These are phyloP conservation scores for Cercospora beticola DNA, from an alignment of 2,329 filamentous ascomycete genomes.

Conservation along the genomic window DNA sequence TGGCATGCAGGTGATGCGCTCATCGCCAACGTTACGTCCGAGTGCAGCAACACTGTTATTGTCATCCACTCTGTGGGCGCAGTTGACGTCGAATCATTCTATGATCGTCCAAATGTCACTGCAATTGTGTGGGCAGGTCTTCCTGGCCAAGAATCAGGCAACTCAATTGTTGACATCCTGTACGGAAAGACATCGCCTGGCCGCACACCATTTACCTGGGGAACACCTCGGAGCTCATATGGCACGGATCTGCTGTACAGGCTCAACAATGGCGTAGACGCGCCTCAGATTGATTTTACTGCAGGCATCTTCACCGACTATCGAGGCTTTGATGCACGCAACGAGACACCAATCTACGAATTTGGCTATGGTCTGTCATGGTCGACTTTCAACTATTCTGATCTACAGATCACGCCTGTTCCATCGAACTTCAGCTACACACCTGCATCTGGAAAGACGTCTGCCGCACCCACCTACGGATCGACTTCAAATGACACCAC, in stretches of 20 bases:
- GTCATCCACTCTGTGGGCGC: conserved; percentile 34
- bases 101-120: conserved; percentile 36
- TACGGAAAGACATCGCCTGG: conserved; percentile 35
- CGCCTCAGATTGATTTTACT: conserved; percentile 48
- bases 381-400: conserved; percentile 45
- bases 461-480: not conserved
- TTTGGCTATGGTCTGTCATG: conserved; percentile 49
- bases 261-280: conserved; percentile 34
- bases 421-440: conserved; percentile 51
- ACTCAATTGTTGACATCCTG: conserved; percentile 31
- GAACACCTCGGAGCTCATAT: not conserved
- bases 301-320: conserved; percentile 49
- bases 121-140: conserved; percentile 34
- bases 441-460: not conserved
- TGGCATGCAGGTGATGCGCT: conserved; percentile 28
- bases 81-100: conserved; percentile 32
- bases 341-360: conserved; percentile 43
- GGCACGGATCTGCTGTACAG: conserved; percentile 28
- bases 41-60: conserved; percentile 36
- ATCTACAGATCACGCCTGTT: conserved; percentile 41
- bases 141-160: conserved; percentile 35
- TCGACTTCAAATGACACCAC: not conserved
- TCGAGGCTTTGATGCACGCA: conserved; percentile 43
- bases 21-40: conserved; percentile 37
- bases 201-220: conserved; percentile 19